These are phyloP conservation scores for Diaporthe aspalathi DNA, from an alignment of 2,329 filamentous ascomycete genomes.

Conservation along the genomic window DNA sequence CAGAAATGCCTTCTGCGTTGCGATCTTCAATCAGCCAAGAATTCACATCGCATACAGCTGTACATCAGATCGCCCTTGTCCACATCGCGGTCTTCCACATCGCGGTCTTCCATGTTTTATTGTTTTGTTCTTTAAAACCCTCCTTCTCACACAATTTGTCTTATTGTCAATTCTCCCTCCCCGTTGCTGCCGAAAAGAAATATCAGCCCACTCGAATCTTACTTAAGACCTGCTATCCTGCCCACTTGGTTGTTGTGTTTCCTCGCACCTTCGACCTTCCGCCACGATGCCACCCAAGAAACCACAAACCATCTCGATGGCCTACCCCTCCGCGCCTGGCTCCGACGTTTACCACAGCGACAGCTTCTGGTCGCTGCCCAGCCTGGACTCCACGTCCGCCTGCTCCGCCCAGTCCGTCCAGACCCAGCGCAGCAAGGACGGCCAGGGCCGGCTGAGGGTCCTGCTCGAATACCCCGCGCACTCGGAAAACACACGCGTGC, in stretches of 20 bases:
- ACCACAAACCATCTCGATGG: not conserved
- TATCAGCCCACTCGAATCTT: not conserved
- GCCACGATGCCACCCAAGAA: constrained; percentile 16
- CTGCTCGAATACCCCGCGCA: not conserved
- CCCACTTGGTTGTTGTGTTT: not conserved
- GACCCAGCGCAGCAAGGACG: constrained; percentile 16
- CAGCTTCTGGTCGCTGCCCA: constrained; percentile 32
- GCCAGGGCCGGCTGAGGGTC: not conserved
- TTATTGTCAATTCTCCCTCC: not conserved
- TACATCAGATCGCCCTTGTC: not conserved
- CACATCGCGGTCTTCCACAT: not conserved
- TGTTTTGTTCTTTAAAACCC: not conserved
- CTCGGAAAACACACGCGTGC: not conserved
- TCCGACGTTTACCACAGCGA: constrained; percentile 23
- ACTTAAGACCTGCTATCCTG: not conserved
- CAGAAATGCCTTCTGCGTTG: not conserved
- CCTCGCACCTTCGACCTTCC: too few relatives aligned
- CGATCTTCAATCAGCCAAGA: not conserved
- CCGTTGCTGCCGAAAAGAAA: not conserved
- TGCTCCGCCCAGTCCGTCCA: constrained; percentile 15
- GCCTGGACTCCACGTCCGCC: constrained; percentile 11
- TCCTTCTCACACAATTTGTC: not conserved
- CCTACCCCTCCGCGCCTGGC: constrained; percentile 28
- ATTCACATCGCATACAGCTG: too few relatives aligned
- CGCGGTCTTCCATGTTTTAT: not conserved